phyloP scores from a whole-genome alignment of 228 moss, liverwort and hornwort species.

The Sphagnum fallax region DNA sequence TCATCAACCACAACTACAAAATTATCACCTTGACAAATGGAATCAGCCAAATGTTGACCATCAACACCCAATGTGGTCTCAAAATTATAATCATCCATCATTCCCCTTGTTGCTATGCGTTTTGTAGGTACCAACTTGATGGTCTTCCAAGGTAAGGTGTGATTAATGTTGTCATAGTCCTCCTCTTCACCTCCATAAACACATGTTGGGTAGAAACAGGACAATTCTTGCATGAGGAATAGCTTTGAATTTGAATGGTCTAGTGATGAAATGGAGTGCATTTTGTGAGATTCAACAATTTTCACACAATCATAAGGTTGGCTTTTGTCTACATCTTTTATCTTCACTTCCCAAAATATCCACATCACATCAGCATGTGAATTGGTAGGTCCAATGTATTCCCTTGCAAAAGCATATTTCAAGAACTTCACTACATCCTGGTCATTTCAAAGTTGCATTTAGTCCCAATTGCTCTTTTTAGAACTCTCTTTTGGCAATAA shows the following conservation, averaged over 20 bases:
- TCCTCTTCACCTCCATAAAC: neutral
- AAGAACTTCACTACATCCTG: neutral
- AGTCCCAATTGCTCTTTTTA: neutral
- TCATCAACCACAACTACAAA: neutral
- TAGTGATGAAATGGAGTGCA: neutral
- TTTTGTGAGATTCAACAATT: neutral
- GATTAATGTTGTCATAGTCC: neutral
- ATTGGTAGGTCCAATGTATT: too few species aligned
- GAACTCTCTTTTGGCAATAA: neutral
- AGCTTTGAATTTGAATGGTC: neutral
- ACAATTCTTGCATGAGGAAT: neutral
- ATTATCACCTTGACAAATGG: neutral
- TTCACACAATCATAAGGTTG: neutral
- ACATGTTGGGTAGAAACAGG: slow-evolving; percentile 4
- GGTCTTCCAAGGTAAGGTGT: neutral
- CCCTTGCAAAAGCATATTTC: neutral
- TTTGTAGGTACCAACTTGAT: neutral
- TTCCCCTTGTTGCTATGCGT: too few species aligned
- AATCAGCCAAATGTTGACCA: too few species aligned
- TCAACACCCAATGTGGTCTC: too few species aligned
- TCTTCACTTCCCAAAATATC: neutral
- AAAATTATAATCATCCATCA: too few species aligned
- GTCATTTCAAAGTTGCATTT: neutral
- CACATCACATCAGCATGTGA: too few species aligned
- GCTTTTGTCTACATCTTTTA: neutral